phyloP scores from a whole-genome alignment of 805 yeast species.

The Wickerhamomyces bovis region DNA sequence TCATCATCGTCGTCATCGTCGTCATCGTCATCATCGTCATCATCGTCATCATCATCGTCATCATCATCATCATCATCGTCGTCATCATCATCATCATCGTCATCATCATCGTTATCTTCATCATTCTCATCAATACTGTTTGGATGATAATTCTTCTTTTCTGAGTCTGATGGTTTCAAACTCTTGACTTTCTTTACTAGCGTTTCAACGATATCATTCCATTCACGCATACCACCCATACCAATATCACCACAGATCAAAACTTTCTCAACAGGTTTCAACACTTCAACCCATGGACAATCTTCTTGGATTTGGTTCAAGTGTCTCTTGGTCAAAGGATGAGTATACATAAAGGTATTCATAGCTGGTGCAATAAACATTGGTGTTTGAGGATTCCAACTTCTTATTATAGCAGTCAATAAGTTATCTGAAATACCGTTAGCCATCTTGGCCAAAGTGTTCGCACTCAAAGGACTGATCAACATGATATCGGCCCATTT shows the following conservation, averaged over 20 bases:
- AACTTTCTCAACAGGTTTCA: slow-evolving; percentile 79
- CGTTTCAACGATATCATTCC: slow-evolving; percentile 74
- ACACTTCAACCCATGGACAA: slow-evolving; percentile 66
- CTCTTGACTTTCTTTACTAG: slow-evolving; percentile 27
- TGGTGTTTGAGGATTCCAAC: slow-evolving; percentile 74
- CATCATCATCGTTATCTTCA: slow-evolving; percentile 19
- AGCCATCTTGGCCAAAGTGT: slow-evolving; percentile 68
- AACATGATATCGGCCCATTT: slow-evolving; percentile 82
- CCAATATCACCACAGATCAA: slow-evolving; percentile 80
- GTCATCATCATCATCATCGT: slow-evolving; percentile 6
- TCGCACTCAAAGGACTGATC: slow-evolving; percentile 75
- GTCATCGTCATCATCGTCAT: slow-evolving; percentile 7
- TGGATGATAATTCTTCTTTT: slow-evolving; percentile 31
- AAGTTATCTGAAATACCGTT: slow-evolving; percentile 76
- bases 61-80: slow-evolving; percentile 7
- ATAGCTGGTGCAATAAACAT: slow-evolving; percentile 76
- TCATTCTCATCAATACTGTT: slow-evolving; percentile 44
- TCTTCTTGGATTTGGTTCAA: slow-evolving; percentile 56
- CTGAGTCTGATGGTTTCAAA: slow-evolving; percentile 11
- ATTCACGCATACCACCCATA: slow-evolving; percentile 90
- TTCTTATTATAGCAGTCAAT: slow-evolving; percentile 65
- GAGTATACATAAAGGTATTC: slow-evolving; percentile 81
- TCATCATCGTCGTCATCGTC: slow-evolving; percentile 4
- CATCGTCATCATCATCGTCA: slow-evolving; percentile 9
- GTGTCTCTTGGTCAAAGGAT: slow-evolving; percentile 73